These are phyloP conservation scores for Chenopodium berlandieri DNA, from an alignment of 148 eudicot genomes.

Conservation along the genomic window DNA sequence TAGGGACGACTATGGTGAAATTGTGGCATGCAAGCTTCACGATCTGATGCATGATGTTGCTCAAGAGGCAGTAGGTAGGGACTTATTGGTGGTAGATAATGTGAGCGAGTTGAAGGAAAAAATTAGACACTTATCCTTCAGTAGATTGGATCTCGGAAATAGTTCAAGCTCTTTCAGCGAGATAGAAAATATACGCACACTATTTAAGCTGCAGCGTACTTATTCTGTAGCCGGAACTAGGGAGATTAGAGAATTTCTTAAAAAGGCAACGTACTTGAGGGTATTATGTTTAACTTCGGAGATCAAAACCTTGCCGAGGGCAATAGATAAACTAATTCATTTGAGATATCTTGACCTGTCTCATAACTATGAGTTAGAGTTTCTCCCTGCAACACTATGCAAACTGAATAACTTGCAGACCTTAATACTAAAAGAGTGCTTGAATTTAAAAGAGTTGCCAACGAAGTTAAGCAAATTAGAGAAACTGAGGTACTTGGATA, in stretches of 20 bases:
- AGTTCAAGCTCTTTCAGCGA: too few relatives aligned
- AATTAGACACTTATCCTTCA: background rate
- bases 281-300: background rate
- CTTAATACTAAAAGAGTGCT: background rate
- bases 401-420: background rate
- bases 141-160: background rate
- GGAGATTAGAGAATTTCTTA: background rate
- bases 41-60: constrained; percentile 15
- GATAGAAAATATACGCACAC: background rate
- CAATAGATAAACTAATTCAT: background rate
- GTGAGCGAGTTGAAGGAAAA: background rate
- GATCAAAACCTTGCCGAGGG: background rate
- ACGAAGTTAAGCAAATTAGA: background rate
- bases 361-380: background rate
- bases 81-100: background rate
- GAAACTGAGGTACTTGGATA: background rate
- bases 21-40: constrained; percentile 9
- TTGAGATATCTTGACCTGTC: constrained; percentile 13
- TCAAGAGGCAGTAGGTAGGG: background rate
- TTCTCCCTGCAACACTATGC: background rate
- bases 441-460: constrained; percentile 2
- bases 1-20: background rate
- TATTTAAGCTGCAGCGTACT: background rate
- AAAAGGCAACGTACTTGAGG: too few relatives aligned
- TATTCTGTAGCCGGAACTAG: background rate